Evolutionary conservation across 1,284 basidiomycete genomes (phyloP), one percentile per base, ranked within the genome.

Genomic region (Clitocybe nebularis): DNA sequence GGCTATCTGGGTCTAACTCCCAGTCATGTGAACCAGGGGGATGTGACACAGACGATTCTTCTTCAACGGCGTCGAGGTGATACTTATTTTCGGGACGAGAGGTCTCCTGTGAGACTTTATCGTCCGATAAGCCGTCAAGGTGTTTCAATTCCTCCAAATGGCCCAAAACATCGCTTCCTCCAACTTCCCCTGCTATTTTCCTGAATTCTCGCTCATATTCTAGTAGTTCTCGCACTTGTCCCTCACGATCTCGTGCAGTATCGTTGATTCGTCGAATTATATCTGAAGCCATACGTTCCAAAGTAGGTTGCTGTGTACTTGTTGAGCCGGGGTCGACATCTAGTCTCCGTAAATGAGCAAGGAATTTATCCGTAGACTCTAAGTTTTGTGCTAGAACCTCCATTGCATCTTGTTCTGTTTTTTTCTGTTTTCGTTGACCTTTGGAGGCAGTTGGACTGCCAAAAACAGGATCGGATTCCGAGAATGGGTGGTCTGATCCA

Each of bases 201-300:
- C 76, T 74, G 55, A 90, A 79, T 61, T 90, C 86, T 43, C 86
- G 75, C 55, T 90, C 88, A 57, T 75, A 87, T 49, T 79, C 83
- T 29, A 85, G 63, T 45, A 90, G 63, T 56, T 83, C 84, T 39
- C 87, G 78, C 7, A 89, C 75, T 62, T 90, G 87, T 4, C 73
- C 75, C 60, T 90, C 87, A 44, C 88, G 73, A 54, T 88, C 84
- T 39, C 81, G 77, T 35, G 75, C 75, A 6, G 80, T 77, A 46
- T 87, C 83, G 58, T 88, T 83, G 49, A 90, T 74, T 41, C 76
- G 74, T 32, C 86, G 72, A 53, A 90, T 86, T 46, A 88, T 71
- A 51, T 86, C 80, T n/a, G 81, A 77, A 13, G 88, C 84, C 36
- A 86, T 67, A 39, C 63, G 69, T 60, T 90, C 88, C 43, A 90